phyloP scores from a whole-genome alignment of 1,284 basidiomycete genomes.

The Fistulinella cinereoalba region DNA sequence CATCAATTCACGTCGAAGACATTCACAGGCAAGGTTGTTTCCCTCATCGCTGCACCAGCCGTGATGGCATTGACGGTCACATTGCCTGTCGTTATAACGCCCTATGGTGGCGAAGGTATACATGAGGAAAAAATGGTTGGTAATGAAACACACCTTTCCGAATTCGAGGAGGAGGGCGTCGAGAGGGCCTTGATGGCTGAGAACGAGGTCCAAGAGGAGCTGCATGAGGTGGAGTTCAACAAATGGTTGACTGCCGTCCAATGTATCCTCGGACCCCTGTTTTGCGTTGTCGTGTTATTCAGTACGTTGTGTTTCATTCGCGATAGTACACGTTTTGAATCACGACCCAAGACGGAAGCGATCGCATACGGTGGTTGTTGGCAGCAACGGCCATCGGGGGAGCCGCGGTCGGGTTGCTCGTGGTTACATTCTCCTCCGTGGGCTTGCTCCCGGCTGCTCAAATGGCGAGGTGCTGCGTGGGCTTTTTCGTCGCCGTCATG shows the following conservation, averaged over 20 bases:
- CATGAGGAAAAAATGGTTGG: slow-evolving; percentile 44
- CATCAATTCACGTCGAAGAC: slow-evolving; percentile 75
- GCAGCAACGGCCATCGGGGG: slow-evolving; percentile 57
- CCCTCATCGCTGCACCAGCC: slow-evolving; percentile 83
- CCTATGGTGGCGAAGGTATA: slow-evolving; percentile 43
- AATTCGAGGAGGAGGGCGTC: slow-evolving; percentile 64
- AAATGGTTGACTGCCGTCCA: slow-evolving; percentile 82
- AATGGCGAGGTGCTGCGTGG: slow-evolving; percentile 81
- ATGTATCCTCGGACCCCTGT: slow-evolving; percentile 76
- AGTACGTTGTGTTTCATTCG: slow-evolving; percentile 44
- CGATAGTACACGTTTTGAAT: slow-evolving; percentile 6
- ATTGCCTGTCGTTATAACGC: slow-evolving; percentile 83
- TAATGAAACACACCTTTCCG: slow-evolving; percentile 43
- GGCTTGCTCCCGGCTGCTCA: slow-evolving; percentile 60
- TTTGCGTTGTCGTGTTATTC: slow-evolving; percentile 72
- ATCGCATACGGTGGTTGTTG: slow-evolving; percentile 54
- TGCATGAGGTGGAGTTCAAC: slow-evolving; percentile 67
- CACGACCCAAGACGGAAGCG: slow-evolving; percentile 47
- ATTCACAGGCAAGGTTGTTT: slow-evolving; percentile 68
- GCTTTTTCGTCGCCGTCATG: slow-evolving; percentile 84
- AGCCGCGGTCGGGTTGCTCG: slow-evolving; percentile 49
- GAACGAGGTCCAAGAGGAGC: slow-evolving; percentile 60
- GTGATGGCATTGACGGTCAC: slow-evolving; percentile 86
- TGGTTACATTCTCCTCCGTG: slow-evolving; percentile 60
- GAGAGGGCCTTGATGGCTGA: slow-evolving; percentile 62